Evolutionary conservation across 768 basidiomycete species (phyloP).

Genomic region (Hebeloma cylindrosporum): DNA sequence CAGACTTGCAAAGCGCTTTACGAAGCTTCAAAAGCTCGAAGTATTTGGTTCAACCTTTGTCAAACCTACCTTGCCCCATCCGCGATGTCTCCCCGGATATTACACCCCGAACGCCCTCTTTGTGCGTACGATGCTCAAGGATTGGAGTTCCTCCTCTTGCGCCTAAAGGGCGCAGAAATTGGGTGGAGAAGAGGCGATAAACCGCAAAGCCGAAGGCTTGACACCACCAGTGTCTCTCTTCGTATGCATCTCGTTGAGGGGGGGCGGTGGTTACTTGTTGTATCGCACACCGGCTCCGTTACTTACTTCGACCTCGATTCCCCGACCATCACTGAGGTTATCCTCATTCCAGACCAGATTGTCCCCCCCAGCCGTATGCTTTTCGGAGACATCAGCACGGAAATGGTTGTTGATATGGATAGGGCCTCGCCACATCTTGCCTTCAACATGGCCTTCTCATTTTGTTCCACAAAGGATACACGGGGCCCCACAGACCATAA

Average conservation of each 20-base stretch:
- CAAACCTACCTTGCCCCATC: too few relatives aligned
- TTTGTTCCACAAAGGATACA: too few relatives aligned
- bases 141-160: conserved; percentile 4
- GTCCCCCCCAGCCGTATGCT: too few relatives aligned
- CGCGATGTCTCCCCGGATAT: too few relatives aligned
- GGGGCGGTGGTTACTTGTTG: conserved; percentile 13
- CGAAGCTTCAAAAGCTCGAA: too few relatives aligned
- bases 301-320: conserved; percentile 10
- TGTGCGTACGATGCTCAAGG: neutral
- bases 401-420: too few relatives aligned
- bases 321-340: neutral
- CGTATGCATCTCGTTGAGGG: conserved; percentile 8
- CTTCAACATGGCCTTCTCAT: too few relatives aligned
- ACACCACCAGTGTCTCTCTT: neutral
- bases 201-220: neutral
- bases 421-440: too few relatives aligned
- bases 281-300: neutral
- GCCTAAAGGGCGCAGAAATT: neutral
- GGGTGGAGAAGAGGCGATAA: conserved; percentile 1
- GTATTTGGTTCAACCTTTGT: too few relatives aligned
- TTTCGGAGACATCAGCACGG: too few relatives aligned
- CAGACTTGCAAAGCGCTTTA: too few relatives aligned
- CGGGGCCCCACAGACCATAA: too few relatives aligned
- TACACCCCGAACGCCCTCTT: conserved; percentile 2
- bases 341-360: neutral